A percentile compares a stretch with the other conserved stretches of the same genome.
These are phyloP conservation scores for Shiraia sp. DNA, from an alignment of 2,329 filamentous ascomycete genomes.

Conservation along the genomic window DNA sequence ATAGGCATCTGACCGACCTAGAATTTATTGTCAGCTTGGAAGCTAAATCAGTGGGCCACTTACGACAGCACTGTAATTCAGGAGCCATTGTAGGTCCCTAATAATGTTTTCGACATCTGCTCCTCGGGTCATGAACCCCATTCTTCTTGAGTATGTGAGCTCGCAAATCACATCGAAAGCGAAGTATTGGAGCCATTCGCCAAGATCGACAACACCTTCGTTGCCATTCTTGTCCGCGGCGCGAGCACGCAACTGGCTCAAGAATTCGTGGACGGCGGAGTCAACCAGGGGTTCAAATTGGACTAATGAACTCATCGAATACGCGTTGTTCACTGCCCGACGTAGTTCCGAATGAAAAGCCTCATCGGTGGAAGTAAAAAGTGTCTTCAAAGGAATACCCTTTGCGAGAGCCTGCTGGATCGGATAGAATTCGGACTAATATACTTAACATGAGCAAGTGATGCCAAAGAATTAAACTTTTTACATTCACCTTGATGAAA, in stretches of 20 bases:
- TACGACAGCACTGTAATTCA: constrained; percentile 13
- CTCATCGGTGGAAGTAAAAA: constrained; percentile 49
- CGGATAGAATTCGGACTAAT: constrained; percentile 32
- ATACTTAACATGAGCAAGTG: background rate
- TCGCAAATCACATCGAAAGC: constrained; percentile 46
- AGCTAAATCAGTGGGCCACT: background rate
- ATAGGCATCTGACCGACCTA: constrained; percentile 14
- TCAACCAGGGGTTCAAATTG: constrained; percentile 27
- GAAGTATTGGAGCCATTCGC: constrained; percentile 38
- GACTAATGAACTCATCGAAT: constrained; percentile 47
- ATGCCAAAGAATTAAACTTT: background rate
- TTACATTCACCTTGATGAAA: constrained; percentile 9
- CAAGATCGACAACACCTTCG: constrained; percentile 15
- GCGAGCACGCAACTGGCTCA: constrained; percentile 13
- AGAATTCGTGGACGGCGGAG: constrained; percentile 21
- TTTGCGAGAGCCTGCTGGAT: constrained; percentile 29
- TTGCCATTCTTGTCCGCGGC: constrained; percentile 6
- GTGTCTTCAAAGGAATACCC: constrained; percentile 11
- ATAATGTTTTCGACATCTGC: constrained; percentile 15
- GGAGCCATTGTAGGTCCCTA: constrained; percentile 7
- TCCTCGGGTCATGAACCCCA: constrained; percentile 17
- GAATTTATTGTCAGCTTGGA: background rate
- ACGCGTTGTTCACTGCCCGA: constrained; percentile 44
- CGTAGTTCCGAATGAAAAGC: constrained; percentile 37
- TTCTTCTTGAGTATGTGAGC: constrained; percentile 14